phyloP scores from a whole-genome alignment of 106 monocot species.

The Gastrodia elata region DNA sequence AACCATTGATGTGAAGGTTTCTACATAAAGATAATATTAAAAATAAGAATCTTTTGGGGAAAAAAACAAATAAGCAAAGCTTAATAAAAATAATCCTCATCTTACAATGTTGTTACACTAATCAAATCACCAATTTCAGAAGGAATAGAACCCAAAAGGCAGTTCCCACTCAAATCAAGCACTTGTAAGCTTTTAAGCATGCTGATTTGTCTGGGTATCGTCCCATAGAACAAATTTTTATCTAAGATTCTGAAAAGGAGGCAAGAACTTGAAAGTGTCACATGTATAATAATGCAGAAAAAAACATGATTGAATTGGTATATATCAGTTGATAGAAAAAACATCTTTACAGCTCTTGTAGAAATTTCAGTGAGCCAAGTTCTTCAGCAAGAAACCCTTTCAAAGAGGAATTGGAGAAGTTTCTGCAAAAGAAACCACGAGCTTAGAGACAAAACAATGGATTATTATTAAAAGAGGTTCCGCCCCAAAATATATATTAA shows the following conservation, averaged over 20 bases:
- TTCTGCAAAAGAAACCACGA: slow-evolving; percentile 35
- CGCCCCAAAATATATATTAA: too few relatives aligned
- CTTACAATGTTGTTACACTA: slow-evolving; percentile 59
- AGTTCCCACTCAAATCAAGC: slow-evolving; percentile 47
- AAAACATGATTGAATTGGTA: neutral
- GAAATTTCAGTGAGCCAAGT: slow-evolving; percentile 38
- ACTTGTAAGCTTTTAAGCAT: slow-evolving; percentile 30
- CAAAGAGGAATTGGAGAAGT: slow-evolving; percentile 66
- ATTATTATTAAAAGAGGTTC: too few relatives aligned
- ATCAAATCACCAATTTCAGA: slow-evolving; percentile 36
- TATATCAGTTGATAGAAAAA: neutral
- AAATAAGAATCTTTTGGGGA: neutral
- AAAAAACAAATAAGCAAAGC: slow-evolving; percentile 3
- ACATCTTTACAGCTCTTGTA: slow-evolving; percentile 68
- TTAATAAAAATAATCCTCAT: slow-evolving; percentile 4
- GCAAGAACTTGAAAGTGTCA: too few relatives aligned
- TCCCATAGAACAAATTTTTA: slow-evolving; percentile 47
- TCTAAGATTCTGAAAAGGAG: slow-evolving; percentile 41
- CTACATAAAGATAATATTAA: slow-evolving; percentile 8
- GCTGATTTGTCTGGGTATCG: slow-evolving; percentile 73
- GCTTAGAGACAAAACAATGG: neutral
- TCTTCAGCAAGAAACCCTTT: slow-evolving; percentile 67
- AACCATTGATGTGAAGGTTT: slow-evolving; percentile 46
- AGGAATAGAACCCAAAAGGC: slow-evolving; percentile 45
- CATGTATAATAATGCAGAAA: neutral